Percentiles rank a stretch among this genome's conserved stretches.
Conservation (phyloP, 495 filamentous ascomycete genomes). For the Penicillium maclennaniae region DNA sequence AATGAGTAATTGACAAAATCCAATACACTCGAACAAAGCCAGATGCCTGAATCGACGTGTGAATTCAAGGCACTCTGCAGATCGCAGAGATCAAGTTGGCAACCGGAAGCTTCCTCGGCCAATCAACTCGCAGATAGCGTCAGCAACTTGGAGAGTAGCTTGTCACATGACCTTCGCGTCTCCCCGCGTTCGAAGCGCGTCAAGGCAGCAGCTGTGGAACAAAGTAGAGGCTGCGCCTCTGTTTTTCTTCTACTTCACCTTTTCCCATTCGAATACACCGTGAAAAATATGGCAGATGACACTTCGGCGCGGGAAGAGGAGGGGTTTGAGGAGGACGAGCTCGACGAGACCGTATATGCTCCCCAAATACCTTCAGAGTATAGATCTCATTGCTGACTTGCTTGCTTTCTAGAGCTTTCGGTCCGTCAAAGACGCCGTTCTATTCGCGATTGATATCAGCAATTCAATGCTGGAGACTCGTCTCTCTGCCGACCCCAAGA, state of each 20-base stretch:
- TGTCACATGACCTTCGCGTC: slow-evolving; percentile 42
- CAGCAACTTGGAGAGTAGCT: slow-evolving; percentile 24
- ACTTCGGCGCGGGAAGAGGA: slow-evolving; percentile 43
- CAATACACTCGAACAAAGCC: background rate
- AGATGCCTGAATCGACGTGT: background rate
- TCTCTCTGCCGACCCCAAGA: slow-evolving; percentile 61
- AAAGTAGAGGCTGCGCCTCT: background rate
- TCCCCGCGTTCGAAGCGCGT: slow-evolving; percentile 28
- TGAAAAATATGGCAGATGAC: slow-evolving; percentile 41
- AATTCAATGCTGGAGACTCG: slow-evolving; percentile 78
- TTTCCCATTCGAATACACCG: background rate
- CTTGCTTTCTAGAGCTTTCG: slow-evolving; percentile 66
- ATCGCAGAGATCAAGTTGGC: background rate
- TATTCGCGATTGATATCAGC: slow-evolving; percentile 95
- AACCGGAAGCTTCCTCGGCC: slow-evolving; percentile 6
- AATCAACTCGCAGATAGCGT: slow-evolving; percentile 27
- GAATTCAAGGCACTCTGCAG: background rate
- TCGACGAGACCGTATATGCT: slow-evolving; percentile 63
- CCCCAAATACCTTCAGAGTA: background rate
- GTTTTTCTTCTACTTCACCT: background rate
- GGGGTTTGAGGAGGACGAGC: slow-evolving; percentile 61
- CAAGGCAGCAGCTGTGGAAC: slow-evolving; percentile 22
- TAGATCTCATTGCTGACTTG: slow-evolving; percentile 1
- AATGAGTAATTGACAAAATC: background rate
- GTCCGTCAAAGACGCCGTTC: slow-evolving; percentile 88